Base-by-base conservation (phyloP, 495 filamentous ascomycete genomes). In the Hyaloscypha hepaticicola region DNA sequence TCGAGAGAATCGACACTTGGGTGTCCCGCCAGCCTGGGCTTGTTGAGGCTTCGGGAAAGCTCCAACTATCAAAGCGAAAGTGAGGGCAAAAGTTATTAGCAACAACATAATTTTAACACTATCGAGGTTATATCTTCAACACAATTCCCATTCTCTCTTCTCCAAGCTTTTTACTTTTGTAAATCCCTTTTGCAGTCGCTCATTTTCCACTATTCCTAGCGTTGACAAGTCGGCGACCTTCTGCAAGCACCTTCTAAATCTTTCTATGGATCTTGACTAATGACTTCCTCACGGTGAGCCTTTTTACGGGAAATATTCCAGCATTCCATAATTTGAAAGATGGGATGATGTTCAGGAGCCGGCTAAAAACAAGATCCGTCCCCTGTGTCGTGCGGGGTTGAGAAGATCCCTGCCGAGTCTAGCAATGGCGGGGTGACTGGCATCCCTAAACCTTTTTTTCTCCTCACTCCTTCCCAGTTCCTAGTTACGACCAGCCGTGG, bases 1-100 rank as follows among this genome's bases (percentile, higher is more conserved):
- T 22, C 53, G 64, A 5, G 73, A 66, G 60, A 77, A 76, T 26
- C 75, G 73, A 53, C 74, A 76, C 24, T 38, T 38, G 5, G 57
- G 57, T 11, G 16, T 8, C 12, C 11, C 38, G 9, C 38, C 22
- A 24, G 50, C n/a, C 14, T 53, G 9, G 19, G 9, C 22, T 21
- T 24, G 21, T 31, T 57, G 55, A 21, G 38, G 38, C 14, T 33
- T 29, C 19, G 55, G 55, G 28, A 57, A 7, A 57, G 55, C 55
- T 16, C 26, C 29, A 16, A n/a, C 27, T 27, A n/a, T 28, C 19
- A 28, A 28, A 33, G 28, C 25, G 6, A 33, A 28, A 57, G 5
- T 53, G 5, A 53, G 9, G 7, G 26, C 50, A 26, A 24, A 19
- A 53, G n/a, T 5, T 4, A 28, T 53, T 53, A 5, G 21, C 7